Evolutionary conservation across 768 basidiomycete genomes (phyloP).

Genomic region (Trametes villosa): DNA sequence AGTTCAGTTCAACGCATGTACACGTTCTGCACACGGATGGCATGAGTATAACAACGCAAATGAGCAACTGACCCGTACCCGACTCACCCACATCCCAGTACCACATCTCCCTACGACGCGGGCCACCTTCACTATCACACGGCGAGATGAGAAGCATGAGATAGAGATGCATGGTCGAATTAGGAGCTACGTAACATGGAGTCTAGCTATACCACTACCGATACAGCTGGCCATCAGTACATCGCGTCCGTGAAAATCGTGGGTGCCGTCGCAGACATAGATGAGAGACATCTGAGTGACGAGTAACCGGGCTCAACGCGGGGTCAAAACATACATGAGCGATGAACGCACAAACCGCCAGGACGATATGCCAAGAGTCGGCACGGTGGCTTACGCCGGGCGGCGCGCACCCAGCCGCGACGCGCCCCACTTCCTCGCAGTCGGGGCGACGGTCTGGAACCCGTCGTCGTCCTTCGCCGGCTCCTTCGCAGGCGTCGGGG

Average conservation of each 20-base stretch:
- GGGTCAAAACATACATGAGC: constrained; percentile 11
- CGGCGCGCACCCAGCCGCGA: constrained; percentile 27
- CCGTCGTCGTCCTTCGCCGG: constrained; percentile 65
- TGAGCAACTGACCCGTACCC: not conserved
- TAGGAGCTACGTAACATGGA: constrained; percentile 21
- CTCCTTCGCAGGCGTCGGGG: constrained; percentile 41
- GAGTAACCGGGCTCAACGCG: not conserved
- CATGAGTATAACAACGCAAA: too few species aligned
- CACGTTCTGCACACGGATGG: too few species aligned
- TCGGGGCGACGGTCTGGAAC: constrained; percentile 60
- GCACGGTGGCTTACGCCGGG: not conserved
- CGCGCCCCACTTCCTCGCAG: constrained; percentile 43
- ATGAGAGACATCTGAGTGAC: not conserved
- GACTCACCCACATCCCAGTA: too few species aligned
- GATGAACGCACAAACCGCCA: not conserved
- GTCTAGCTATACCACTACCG: constrained; percentile 25
- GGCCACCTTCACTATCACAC: too few species aligned
- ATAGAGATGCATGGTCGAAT: constrained; percentile 10
- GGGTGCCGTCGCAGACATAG: constrained; percentile 11
- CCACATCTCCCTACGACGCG: too few species aligned
- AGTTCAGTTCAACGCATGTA: too few species aligned
- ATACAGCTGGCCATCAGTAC: constrained; percentile 24
- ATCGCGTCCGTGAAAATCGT: constrained; percentile 20
- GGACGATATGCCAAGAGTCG: not conserved
- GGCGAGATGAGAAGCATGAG: too few species aligned